A percentile compares a stretch with the other conserved stretches of the same genome.
phyloP scores from a whole-genome alignment of 2,329 filamentous ascomycete species.

The Aschersonia sp. region DNA sequence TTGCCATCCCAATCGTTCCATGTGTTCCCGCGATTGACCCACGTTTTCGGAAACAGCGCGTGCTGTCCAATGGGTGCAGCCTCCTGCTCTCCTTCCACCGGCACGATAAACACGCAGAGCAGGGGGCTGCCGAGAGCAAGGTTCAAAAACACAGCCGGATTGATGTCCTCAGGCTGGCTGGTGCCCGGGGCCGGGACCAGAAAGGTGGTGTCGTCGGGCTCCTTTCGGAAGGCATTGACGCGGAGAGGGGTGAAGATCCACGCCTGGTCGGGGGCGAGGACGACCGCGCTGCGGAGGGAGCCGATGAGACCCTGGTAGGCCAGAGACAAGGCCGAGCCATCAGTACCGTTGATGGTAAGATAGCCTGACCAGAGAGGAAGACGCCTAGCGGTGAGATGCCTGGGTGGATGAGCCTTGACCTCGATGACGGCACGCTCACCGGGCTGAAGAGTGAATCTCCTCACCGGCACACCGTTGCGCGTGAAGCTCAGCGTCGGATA shows the following conservation, averaged over 20 bases:
- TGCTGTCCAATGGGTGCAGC: not conserved
- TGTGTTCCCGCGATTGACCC: not conserved
- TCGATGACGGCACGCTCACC: not conserved
- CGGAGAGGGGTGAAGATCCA: not conserved
- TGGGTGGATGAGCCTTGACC: conserved; percentile 19
- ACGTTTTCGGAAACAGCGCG: not conserved
- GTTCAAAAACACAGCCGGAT: not conserved
- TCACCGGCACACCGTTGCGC: not conserved
- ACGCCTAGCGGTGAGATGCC: conserved; percentile 14
- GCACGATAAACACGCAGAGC: not conserved
- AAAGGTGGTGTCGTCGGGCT: not conserved
- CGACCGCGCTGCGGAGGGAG: conserved; percentile 6
- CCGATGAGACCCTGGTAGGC: conserved; percentile 22
- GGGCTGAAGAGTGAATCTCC: not conserved
- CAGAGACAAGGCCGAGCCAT: conserved; percentile 17
- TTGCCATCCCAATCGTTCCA: conserved; percentile 21
- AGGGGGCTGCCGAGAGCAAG: not conserved
- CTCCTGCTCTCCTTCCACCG: not conserved
- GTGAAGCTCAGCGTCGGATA: conserved; percentile 15
- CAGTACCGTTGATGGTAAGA: conserved; percentile 22
- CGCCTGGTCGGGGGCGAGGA: not conserved
- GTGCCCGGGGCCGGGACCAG: not conserved
- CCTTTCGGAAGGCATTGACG: not conserved
- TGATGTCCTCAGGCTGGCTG: not conserved
- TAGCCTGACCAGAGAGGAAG: conserved; percentile 28